Conservation (phyloP, 2,329 filamentous ascomycete species). For the Paracoccidioides brasiliensis region DNA sequence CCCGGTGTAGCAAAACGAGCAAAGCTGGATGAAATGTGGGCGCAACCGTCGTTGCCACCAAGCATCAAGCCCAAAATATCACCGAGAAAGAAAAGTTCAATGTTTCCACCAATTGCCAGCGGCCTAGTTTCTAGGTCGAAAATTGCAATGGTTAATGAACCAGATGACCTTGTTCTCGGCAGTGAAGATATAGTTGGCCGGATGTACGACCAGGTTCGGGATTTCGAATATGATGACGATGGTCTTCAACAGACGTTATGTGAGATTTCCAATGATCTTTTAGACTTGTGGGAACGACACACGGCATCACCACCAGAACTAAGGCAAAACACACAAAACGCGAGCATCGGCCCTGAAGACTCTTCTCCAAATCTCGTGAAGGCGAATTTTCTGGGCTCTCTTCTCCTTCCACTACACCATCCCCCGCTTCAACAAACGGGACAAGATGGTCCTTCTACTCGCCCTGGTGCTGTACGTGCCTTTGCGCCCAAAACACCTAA, state of each 20-base stretch:
- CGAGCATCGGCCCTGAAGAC: constrained; percentile 53
- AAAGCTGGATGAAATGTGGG: constrained; percentile 30
- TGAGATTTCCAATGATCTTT: constrained; percentile 23
- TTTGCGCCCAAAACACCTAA: constrained; percentile 18
- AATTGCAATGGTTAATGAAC: constrained; percentile 51
- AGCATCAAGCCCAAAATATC: constrained; percentile 23
- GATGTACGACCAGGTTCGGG: constrained; percentile 42
- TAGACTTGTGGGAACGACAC: constrained; percentile 22
- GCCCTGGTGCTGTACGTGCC: constrained; percentile 16
- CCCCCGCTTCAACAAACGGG: constrained; percentile 31
- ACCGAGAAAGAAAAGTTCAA: constrained; percentile 41
- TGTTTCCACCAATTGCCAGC: constrained; percentile 59
- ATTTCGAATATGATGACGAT: constrained; percentile 20
- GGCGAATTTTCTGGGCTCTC: constrained; percentile 62
- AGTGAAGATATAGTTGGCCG: constrained; percentile 59
- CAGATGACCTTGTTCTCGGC: constrained; percentile 56
- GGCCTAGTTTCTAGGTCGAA: constrained; percentile 48
- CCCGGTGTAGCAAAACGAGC: constrained; percentile 30
- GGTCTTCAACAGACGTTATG: constrained; percentile 22
- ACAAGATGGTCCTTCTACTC: constrained; percentile 14
- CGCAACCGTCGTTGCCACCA: constrained; percentile 17
- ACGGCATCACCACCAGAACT: constrained; percentile 31
- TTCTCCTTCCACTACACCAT: constrained; percentile 71
- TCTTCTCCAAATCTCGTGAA: constrained; percentile 54
- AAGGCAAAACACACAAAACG: constrained; percentile 27